phyloP scores from a whole-genome alignment of 2,329 filamentous ascomycete species.

The Aspergillus fischeri region DNA sequence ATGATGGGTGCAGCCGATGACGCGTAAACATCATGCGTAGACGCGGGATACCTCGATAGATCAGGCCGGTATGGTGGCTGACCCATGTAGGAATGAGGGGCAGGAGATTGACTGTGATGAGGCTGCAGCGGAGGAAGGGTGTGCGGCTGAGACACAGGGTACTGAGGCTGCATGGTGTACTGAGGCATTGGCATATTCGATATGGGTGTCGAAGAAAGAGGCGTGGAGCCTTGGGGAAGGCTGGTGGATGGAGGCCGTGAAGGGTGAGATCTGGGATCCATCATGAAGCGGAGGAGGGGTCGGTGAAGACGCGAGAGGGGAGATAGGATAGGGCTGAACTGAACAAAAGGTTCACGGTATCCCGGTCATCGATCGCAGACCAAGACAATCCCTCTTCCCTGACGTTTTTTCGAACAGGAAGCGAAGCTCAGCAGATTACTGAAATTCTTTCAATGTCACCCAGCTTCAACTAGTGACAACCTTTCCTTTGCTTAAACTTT shows the following conservation, averaged over 20 bases:
- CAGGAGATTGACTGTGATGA: slow-evolving; percentile 42
- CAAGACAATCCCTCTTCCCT: slow-evolving; percentile 13
- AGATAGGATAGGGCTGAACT: slow-evolving; percentile 12
- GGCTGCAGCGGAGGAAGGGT: slow-evolving; percentile 45
- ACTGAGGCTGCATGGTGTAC: slow-evolving; percentile 45
- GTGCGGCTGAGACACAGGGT: slow-evolving; percentile 41
- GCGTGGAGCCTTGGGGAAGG: slow-evolving; percentile 42
- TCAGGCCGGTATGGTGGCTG: slow-evolving; percentile 42
- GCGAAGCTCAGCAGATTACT: slow-evolving; percentile 5
- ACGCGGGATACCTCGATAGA: slow-evolving; percentile 40
- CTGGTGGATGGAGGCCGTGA: slow-evolving; percentile 43
- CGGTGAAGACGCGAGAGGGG: slow-evolving; percentile 9
- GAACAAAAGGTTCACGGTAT: slow-evolving; percentile 27
- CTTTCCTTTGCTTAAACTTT: slow-evolving; percentile 8
- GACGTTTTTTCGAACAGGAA: slow-evolving; percentile 12
- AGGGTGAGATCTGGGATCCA: slow-evolving; percentile 43
- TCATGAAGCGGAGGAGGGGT: slow-evolving; percentile 20
- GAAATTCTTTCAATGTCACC: slow-evolving; percentile 11
- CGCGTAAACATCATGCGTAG: slow-evolving; percentile 41
- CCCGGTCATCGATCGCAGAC: slow-evolving; percentile 33
- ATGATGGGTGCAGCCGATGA: slow-evolving; percentile 40
- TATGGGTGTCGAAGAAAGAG: slow-evolving; percentile 42
- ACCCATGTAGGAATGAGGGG: slow-evolving; percentile 38
- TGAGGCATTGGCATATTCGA: slow-evolving; percentile 46
- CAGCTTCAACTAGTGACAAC: slow-evolving; percentile 5